phyloP scores from a whole-genome alignment of 805 yeast species.

The Candida verbasci region DNA sequence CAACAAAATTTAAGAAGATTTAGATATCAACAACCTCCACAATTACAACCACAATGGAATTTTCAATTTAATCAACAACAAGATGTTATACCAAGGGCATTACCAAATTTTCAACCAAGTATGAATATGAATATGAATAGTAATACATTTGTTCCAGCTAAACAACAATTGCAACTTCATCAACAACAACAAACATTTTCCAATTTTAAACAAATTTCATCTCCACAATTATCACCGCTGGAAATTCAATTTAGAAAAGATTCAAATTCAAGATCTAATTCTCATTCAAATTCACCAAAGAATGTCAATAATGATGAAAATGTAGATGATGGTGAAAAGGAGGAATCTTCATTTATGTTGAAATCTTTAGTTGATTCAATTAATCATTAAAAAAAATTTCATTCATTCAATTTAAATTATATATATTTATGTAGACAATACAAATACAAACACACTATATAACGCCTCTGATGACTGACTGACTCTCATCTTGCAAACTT shows the following conservation, averaged over 20 bases:
- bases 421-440: not conserved
- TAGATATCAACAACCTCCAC: not conserved
- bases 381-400: slow-evolving; percentile 18
- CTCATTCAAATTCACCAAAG: too few species aligned
- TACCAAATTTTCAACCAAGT: not conserved
- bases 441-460: not conserved
- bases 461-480: too few species aligned
- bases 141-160: not conserved
- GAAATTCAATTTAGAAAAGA: not conserved
- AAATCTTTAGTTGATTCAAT: slow-evolving; percentile 40
- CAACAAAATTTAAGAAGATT: not conserved
- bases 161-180: not conserved
- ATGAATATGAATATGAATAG: not conserved
- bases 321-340: slow-evolving; percentile 9
- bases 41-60: slow-evolving; percentile 5
- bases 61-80: not conserved
- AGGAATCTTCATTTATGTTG: slow-evolving; percentile 23
- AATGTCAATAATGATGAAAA: slow-evolving; percentile 6
- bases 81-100: slow-evolving; percentile 1
- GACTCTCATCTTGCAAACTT: too few species aligned
- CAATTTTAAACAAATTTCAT: not conserved
- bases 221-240: not conserved
- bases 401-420: not conserved
- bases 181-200: too few species aligned
- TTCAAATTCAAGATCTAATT: too few species aligned